These are phyloP conservation scores for Serendipita sp. DNA, from an alignment of 768 basidiomycete species.

Conservation along the genomic window DNA sequence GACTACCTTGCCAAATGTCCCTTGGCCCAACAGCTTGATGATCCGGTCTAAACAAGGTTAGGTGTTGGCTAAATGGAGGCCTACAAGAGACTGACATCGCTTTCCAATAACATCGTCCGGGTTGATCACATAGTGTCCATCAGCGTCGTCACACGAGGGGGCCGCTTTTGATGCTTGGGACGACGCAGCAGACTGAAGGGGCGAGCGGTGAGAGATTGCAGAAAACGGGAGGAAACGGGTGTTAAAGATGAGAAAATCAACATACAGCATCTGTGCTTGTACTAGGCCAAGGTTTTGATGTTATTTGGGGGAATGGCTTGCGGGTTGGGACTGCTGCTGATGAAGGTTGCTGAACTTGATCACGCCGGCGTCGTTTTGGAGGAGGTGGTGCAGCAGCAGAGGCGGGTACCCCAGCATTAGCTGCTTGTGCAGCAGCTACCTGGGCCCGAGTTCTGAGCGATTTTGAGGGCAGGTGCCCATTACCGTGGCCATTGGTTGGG, in stretches of 20 bases:
- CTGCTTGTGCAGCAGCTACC: constrained; percentile 74
- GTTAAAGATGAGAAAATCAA: constrained; percentile 15
- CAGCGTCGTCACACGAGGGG: constrained; percentile 85
- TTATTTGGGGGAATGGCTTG: constrained; percentile 21
- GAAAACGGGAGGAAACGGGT: constrained; percentile 10
- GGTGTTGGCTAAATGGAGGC: constrained; percentile 7
- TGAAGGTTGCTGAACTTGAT: constrained; percentile 47
- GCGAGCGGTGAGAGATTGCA: constrained; percentile 16
- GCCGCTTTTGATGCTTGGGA: constrained; percentile 46
- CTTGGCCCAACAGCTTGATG: constrained; percentile 80
- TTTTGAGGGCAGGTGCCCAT: constrained; percentile 47
- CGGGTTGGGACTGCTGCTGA: constrained; percentile 35
- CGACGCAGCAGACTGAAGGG: constrained; percentile 12
- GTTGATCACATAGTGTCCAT: constrained; percentile 94
- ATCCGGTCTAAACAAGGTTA: constrained; percentile 58
- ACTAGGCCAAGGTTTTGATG: constrained; percentile 50
- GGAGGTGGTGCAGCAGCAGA: constrained; percentile 49
- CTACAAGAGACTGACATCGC: constrained; percentile 44
- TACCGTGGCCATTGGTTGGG: constrained; percentile 32
- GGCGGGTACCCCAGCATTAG: constrained; percentile 36
- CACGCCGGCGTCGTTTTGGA: constrained; percentile 71
- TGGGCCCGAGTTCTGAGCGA: constrained; percentile 73
- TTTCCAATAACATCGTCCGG: constrained; percentile 76
- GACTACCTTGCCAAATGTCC: constrained; percentile 97
- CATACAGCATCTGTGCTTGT: constrained; percentile 56